Evolutionary conservation across 2,329 filamentous ascomycete genomes (phyloP).

Genomic region (Verticillium nonalfalfae): DNA sequence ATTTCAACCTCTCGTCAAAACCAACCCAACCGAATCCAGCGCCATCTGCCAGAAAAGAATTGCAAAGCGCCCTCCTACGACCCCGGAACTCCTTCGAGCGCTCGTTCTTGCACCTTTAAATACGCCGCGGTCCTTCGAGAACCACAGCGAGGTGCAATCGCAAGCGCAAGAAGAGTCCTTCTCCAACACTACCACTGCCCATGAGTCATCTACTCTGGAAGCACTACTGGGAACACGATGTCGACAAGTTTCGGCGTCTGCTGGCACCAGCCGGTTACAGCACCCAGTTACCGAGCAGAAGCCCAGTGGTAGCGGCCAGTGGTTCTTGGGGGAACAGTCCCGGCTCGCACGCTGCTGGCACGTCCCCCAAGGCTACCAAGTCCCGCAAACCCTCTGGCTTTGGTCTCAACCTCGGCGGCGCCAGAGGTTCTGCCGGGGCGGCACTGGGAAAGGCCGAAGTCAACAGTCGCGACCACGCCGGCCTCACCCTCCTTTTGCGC

Average conservation of each 20-base stretch:
- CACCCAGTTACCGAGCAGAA: conserved; percentile 45
- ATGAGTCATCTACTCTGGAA: conserved; percentile 98
- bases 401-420: conserved; percentile 32
- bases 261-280: conserved; percentile 65
- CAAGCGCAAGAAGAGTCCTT: conserved; percentile 40
- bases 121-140: conserved; percentile 78
- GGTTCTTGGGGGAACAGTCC: background rate
- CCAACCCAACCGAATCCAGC: background rate
- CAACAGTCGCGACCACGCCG: conserved; percentile 76
- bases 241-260: conserved; percentile 87
- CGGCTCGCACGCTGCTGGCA: conserved; percentile 18
- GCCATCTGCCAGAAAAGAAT: background rate
- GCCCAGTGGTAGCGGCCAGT: conserved; percentile 34
- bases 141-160: conserved; percentile 80
- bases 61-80: conserved; percentile 3
- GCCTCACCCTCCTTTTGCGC: conserved; percentile 78
- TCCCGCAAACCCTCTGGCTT: conserved; percentile 46
- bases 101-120: conserved; percentile 69
- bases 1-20: background rate
- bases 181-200: conserved; percentile 36
- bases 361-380: conserved; percentile 46
- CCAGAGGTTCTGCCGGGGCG: conserved; percentile 34
- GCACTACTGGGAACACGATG: conserved; percentile 94
- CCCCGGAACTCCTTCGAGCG: conserved; percentile 19
- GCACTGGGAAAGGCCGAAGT: conserved; percentile 57